These are phyloP conservation scores for Thielaviopsis populi DNA, from an alignment of 2,329 filamentous ascomycete species.

Conservation along the genomic window DNA sequence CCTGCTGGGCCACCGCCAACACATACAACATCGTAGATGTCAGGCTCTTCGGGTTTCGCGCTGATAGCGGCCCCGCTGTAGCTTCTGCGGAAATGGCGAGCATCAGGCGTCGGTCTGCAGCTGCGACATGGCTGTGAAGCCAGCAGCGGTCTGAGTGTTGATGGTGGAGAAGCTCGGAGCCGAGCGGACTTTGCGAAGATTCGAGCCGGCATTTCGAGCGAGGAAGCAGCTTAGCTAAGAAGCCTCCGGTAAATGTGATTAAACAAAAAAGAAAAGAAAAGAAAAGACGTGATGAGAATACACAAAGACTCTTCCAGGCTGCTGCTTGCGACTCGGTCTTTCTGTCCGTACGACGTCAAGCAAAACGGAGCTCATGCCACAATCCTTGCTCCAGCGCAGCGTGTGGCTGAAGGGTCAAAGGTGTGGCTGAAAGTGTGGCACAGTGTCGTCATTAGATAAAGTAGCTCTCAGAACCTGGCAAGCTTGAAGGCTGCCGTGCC, in stretches of 20 bases:
- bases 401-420: not conserved
- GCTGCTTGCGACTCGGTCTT: not conserved
- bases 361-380: not conserved
- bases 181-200: not conserved
- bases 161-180: not conserved
- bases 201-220: conserved; percentile 4
- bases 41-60: conserved; percentile 29
- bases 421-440: not conserved
- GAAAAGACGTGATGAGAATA: not conserved
- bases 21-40: conserved; percentile 87
- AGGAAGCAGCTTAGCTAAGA: not conserved
- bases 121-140: conserved; percentile 3
- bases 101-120: not conserved
- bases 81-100: not conserved
- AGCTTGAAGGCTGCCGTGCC: not conserved
- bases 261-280: not conserved
- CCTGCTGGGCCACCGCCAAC: conserved; percentile 83
- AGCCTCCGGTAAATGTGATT: not conserved
- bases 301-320: not conserved
- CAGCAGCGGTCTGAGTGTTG: not conserved
- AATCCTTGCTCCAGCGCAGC: not conserved
- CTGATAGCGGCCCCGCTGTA: conserved; percentile 13
- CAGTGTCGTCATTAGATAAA: not conserved
- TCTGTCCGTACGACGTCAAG: not conserved
- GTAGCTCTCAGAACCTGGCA: not conserved